Conservation (phyloP, 306 rosid genomes). For the Malus asiatica region DNA sequence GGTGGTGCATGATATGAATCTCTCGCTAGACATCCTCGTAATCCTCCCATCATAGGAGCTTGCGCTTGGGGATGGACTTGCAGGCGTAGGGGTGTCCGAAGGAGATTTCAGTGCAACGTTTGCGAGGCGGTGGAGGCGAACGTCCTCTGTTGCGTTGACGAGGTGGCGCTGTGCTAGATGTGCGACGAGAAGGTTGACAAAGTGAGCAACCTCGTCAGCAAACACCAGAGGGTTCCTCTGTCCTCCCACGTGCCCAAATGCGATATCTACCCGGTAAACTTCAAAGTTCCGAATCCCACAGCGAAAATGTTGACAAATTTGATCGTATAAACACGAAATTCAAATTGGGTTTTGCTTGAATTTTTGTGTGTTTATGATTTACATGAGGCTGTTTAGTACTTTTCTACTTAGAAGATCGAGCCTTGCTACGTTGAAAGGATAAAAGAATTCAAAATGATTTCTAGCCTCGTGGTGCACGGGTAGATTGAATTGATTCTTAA, state of each 20-base stretch:
- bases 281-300: background rate
- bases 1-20: slow-evolving; percentile 47
- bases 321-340: slow-evolving; percentile 6
- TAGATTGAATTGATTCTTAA: too few species aligned
- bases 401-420: slow-evolving; percentile 88
- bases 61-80: slow-evolving; percentile 21
- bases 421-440: slow-evolving; percentile 56
- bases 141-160: slow-evolving; percentile 89
- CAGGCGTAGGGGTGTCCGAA: too few species aligned
- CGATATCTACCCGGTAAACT: slow-evolving; percentile 78
- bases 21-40: slow-evolving; percentile 37
- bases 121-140: slow-evolving; percentile 85
- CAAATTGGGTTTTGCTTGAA: background rate
- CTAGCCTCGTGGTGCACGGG: accelerated
- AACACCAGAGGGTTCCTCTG: slow-evolving; percentile 46
- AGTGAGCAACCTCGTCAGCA: slow-evolving; percentile 84
- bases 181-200: slow-evolving; percentile 90
- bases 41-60: slow-evolving; percentile 34
- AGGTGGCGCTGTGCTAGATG: slow-evolving; percentile 84
- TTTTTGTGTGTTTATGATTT: background rate
- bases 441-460: too few species aligned
- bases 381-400: slow-evolving; percentile 68
- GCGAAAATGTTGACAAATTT: background rate
- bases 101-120: slow-evolving; percentile 56
- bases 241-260: slow-evolving; percentile 61